A percentile compares a stretch with the other conserved stretches of the same genome.
Conservation (phyloP, 345 rosid genomes). For the Turritis glabra region DNA sequence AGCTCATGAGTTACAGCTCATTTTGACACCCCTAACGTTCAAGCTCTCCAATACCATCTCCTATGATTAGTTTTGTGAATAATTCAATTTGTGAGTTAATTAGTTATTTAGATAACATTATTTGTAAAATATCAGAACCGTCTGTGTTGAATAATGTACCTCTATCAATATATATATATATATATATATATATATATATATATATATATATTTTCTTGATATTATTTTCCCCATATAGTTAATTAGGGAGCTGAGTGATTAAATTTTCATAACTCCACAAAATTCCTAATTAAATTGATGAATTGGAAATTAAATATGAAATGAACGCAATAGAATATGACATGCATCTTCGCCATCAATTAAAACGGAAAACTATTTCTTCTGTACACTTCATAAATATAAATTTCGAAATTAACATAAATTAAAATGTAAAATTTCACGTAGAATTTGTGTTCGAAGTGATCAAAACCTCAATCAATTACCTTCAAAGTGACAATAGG, state of each 20-base stretch:
- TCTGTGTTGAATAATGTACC: neutral
- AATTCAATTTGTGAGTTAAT: neutral
- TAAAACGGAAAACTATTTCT: neutral
- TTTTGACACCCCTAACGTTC: too few species aligned
- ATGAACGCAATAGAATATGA: neutral
- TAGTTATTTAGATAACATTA: neutral
- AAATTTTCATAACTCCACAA: neutral
- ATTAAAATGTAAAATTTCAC: neutral
- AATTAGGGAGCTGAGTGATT: too few species aligned
- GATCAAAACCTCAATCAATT: neutral
- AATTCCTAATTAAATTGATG: neutral
- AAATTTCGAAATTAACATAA: neutral
- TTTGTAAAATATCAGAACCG: neutral
- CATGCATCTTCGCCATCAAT: neutral
- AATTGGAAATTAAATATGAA: neutral
- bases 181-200: neutral
- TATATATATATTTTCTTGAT: neutral
- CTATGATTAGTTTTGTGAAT: constrained; percentile 44
- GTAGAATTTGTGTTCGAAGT: neutral
- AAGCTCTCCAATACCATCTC: constrained; percentile 72
- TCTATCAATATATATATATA: neutral
- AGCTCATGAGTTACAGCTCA: too few species aligned
- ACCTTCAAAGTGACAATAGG: constrained; percentile 73
- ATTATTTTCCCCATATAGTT: too few species aligned
- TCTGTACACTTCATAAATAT: neutral